Evolutionary conservation across 2,329 filamentous ascomycete species (phyloP).

Genomic region (Teratosphaeria viscida): DNA sequence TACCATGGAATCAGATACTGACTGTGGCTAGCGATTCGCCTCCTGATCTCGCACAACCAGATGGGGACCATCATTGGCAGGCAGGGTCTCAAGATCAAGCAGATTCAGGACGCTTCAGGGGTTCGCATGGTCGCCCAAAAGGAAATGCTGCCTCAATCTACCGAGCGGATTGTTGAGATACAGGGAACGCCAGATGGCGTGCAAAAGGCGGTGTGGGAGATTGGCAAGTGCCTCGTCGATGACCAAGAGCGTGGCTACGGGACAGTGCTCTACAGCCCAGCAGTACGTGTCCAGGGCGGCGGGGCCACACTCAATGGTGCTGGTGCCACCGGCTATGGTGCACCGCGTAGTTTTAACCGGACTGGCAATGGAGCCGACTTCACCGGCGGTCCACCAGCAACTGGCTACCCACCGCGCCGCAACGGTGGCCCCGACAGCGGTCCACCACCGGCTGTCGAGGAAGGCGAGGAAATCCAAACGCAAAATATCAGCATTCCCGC

Average conservation of each 20-base stretch:
- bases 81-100: constrained; percentile 96
- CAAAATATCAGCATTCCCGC: constrained; percentile 99
- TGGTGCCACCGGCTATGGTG: constrained; percentile 30
- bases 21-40: constrained; percentile 64
- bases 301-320: constrained; percentile 42
- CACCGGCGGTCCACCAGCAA: constrained; percentile 60
- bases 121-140: constrained; percentile 99
- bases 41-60: constrained; percentile 98
- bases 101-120: constrained; percentile 92
- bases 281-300: constrained; percentile 69
- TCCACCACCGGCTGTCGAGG: constrained; percentile 78
- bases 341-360: constrained; percentile 63
- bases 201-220: constrained; percentile 95
- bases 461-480: constrained; percentile 94
- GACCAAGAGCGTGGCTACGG: constrained; percentile 96
- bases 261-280: constrained; percentile 94
- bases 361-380: constrained; percentile 97
- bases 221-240: constrained; percentile 95
- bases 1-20: constrained; percentile 8
- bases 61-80: constrained; percentile 99
- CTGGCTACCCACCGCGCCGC: constrained; percentile 60
- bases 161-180: constrained; percentile 93
- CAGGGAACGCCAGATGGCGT: constrained; percentile 92
- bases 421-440: constrained; percentile 59
- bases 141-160: constrained; percentile 98